These are phyloP conservation scores for Globisporangium orthogonon DNA, from an alignment of 352 stramenopile species.

Conservation along the genomic window DNA sequence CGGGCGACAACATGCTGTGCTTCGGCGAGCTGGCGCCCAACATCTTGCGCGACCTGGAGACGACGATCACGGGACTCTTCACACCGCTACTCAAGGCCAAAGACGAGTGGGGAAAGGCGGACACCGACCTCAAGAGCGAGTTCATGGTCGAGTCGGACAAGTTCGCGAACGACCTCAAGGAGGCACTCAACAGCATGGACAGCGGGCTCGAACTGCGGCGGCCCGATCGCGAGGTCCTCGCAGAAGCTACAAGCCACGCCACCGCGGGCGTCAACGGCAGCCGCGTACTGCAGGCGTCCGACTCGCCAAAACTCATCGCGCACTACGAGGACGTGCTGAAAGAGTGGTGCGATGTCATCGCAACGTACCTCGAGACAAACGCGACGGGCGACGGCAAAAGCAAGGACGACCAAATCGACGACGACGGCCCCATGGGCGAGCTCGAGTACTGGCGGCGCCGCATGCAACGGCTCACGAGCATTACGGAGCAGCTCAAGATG, in stretches of 20 bases:
- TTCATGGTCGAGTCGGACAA: slow-evolving; percentile 95
- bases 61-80: slow-evolving; percentile 83
- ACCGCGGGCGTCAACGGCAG: slow-evolving; percentile 32
- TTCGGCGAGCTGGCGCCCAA: slow-evolving; percentile 85
- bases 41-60: slow-evolving; percentile 75
- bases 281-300: slow-evolving; percentile 58
- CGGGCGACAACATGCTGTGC: slow-evolving; percentile 71
- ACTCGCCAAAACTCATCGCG: slow-evolving; percentile 88
- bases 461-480: slow-evolving; percentile 98
- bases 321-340: slow-evolving; percentile 96
- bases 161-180: slow-evolving; percentile 92
- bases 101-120: slow-evolving; percentile 94
- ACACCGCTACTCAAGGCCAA: slow-evolving; percentile 90
- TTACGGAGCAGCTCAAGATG: slow-evolving; percentile 97
- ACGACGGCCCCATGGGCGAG: slow-evolving; percentile 94
- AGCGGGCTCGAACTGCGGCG: slow-evolving; percentile 91
- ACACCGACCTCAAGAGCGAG: slow-evolving; percentile 87
- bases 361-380: slow-evolving; percentile 90
- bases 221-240: slow-evolving; percentile 73
- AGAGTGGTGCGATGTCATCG: slow-evolving; percentile 96
- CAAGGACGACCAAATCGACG: slow-evolving; percentile 68
- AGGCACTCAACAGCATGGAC: slow-evolving; percentile 94
- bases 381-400: slow-evolving; percentile 51
- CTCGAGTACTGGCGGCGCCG: slow-evolving; percentile 95
- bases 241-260: slow-evolving; percentile 41